Conservation (phyloP, 1,139 yeast species). For the Taiozyma onychis region DNA sequence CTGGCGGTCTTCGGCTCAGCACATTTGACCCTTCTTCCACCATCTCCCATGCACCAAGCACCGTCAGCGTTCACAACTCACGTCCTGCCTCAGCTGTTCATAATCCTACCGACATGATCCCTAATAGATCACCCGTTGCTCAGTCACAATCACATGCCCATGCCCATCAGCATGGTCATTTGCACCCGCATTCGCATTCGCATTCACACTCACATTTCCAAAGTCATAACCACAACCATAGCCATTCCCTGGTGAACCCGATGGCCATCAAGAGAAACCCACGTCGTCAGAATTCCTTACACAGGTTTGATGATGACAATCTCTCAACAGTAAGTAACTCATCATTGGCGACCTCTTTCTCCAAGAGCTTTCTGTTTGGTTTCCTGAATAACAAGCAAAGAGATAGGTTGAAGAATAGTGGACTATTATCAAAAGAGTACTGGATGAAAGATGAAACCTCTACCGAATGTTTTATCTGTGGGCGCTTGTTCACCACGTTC, state of each 20-base stretch:
- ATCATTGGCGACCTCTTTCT: constrained; percentile 34
- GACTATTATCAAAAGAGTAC: constrained; percentile 56
- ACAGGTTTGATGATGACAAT: constrained; percentile 24
- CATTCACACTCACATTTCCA: not conserved
- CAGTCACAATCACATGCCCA: not conserved
- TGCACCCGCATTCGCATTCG: not conserved
- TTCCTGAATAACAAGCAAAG: constrained; percentile 36
- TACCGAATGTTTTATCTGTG: constrained; percentile 74
- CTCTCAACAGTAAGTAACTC: constrained; percentile 27
- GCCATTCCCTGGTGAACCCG: not conserved
- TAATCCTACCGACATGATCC: constrained; percentile 9
- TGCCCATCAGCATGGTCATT: not conserved
- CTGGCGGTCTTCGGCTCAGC: constrained; percentile 17
- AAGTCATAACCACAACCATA: not conserved
- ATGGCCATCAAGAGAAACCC: constrained; percentile 16
- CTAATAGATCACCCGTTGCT: constrained; percentile 9
- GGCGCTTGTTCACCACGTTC: constrained; percentile 67
- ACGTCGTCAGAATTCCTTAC: not conserved
- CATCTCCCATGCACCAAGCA: constrained; percentile 13
- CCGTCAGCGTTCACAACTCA: constrained; percentile 16
- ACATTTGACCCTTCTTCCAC: constrained; percentile 16
- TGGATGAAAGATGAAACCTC: constrained; percentile 94
- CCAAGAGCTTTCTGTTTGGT: constrained; percentile 39
- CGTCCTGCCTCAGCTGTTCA: constrained; percentile 17
- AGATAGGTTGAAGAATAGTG: constrained; percentile 26